phyloP scores from a whole-genome alignment of 2,329 filamentous ascomycete species.

The Dactylellina leptospora region DNA sequence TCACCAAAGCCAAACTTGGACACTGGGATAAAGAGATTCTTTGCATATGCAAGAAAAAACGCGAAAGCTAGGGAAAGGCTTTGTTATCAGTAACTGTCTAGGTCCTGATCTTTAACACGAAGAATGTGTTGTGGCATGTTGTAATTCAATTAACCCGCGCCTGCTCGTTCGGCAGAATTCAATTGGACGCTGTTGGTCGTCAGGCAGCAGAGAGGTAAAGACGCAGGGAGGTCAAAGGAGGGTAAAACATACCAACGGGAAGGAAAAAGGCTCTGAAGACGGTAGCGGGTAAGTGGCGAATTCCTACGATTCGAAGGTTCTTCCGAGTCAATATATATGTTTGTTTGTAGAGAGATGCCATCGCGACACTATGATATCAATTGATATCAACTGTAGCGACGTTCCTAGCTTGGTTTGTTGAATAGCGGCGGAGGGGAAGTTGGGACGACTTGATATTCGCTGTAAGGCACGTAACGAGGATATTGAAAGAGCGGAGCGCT shows the following conservation, averaged over 20 bases:
- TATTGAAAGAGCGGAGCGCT: too few relatives aligned
- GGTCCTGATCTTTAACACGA: too few relatives aligned
- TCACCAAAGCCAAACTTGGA: conserved; percentile 77
- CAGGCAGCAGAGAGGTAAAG: background rate
- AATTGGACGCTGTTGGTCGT: background rate
- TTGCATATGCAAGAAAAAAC: conserved; percentile 67
- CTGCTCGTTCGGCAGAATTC: background rate
- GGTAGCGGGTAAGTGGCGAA: conserved; percentile 67
- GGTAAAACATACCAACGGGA: conserved; percentile 62
- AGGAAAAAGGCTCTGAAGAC: conserved; percentile 69
- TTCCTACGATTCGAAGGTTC: conserved; percentile 69
- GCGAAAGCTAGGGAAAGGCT: conserved; percentile 47
- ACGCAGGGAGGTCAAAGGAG: background rate
- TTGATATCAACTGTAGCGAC: background rate
- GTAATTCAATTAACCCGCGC: conserved; percentile 5
- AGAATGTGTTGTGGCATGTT: conserved; percentile 26
- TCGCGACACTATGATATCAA: background rate
- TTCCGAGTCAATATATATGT: conserved; percentile 71
- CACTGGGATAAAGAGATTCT: conserved; percentile 83
- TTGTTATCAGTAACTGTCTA: too few relatives aligned
- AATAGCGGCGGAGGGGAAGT: too few relatives aligned
- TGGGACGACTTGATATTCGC: too few relatives aligned
- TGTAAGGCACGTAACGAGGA: too few relatives aligned
- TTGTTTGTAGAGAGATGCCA: conserved; percentile 62
- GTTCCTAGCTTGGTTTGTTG: too few relatives aligned